These are phyloP conservation scores for Neopestalotiopsis sp. DNA, from an alignment of 2,329 filamentous ascomycete species.

Conservation along the genomic window DNA sequence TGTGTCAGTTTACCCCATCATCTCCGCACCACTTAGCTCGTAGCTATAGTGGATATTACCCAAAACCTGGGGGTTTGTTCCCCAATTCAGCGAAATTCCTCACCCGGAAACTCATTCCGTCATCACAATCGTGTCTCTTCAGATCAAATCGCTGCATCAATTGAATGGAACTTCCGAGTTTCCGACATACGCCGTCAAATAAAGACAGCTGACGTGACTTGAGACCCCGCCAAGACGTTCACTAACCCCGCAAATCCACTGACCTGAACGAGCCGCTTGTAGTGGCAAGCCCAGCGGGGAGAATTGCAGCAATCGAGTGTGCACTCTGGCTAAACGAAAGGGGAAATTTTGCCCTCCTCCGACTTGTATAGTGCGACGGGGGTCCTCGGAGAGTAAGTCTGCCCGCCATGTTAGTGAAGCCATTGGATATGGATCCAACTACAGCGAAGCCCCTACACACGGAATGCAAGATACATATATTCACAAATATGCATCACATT, in stretches of 20 bases:
- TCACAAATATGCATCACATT: not conserved
- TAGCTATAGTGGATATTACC: not conserved
- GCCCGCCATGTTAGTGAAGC: not conserved
- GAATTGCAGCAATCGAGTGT: not conserved
- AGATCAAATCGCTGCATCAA: too few relatives aligned
- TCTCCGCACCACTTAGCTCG: not conserved
- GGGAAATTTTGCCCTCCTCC: constrained; percentile 1
- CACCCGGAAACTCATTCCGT: not conserved
- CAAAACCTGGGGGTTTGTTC: not conserved
- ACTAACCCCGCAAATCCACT: not conserved
- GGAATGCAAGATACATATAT: not conserved
- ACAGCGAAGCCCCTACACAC: not conserved
- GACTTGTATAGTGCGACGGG: not conserved
- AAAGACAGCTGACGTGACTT: not conserved
- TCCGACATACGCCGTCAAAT: not conserved
- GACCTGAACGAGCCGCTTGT: not conserved
- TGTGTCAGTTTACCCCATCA: not conserved
- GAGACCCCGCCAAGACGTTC: not conserved
- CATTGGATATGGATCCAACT: not conserved
- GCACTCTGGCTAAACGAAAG: not conserved
- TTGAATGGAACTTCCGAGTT: not conserved
- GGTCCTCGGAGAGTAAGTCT: not conserved
- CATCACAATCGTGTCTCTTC: too few relatives aligned
- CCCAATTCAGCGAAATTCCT: not conserved
- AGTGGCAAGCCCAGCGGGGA: not conserved